These are phyloP conservation scores for Thalassiosira allenii DNA, from an alignment of 352 stramenopile species.

Conservation along the genomic window DNA sequence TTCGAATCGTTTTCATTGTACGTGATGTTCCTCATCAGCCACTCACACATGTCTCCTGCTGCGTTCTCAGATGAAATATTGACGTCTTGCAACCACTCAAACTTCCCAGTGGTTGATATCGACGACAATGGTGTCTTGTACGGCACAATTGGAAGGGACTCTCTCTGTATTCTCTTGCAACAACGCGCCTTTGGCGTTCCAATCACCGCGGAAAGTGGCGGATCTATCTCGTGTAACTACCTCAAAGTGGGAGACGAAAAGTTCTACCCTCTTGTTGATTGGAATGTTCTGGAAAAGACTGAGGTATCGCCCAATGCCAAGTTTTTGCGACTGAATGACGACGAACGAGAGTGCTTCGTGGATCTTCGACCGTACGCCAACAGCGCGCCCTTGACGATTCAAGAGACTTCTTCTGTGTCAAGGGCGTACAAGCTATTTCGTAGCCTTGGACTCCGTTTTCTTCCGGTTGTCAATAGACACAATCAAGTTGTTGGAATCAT, in stretches of 20 bases:
- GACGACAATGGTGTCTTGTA: conserved; percentile 82
- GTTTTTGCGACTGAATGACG: conserved; percentile 67
- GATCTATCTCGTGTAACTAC: no score
- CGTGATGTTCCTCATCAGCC: no score
- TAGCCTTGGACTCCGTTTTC: conserved; percentile 94
- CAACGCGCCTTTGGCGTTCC: conserved; percentile 85
- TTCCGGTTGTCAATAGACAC: conserved; percentile 88
- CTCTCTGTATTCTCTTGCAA: conserved; percentile 87
- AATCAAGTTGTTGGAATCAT: conserved; percentile 88
- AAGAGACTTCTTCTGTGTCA: conserved; percentile 90
- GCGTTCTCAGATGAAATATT: no score
- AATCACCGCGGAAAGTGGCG: no score
- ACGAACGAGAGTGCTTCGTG: conserved; percentile 92
- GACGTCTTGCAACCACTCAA: conserved; percentile 86
- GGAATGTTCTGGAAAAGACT: no score
- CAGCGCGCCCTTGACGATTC: conserved; percentile 95
- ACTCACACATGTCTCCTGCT: no score
- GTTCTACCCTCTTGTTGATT: no score
- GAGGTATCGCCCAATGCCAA: no score
- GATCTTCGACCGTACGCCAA: conserved; percentile 98
- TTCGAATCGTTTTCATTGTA: conserved; percentile 80
- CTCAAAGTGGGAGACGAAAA: no score
- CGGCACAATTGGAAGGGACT: conserved; percentile 84
- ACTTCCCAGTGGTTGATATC: conserved; percentile 88
- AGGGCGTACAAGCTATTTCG: conserved; percentile 94